phyloP scores from a whole-genome alignment of 106 monocot genomes.

The Amphibolis antarctica region DNA sequence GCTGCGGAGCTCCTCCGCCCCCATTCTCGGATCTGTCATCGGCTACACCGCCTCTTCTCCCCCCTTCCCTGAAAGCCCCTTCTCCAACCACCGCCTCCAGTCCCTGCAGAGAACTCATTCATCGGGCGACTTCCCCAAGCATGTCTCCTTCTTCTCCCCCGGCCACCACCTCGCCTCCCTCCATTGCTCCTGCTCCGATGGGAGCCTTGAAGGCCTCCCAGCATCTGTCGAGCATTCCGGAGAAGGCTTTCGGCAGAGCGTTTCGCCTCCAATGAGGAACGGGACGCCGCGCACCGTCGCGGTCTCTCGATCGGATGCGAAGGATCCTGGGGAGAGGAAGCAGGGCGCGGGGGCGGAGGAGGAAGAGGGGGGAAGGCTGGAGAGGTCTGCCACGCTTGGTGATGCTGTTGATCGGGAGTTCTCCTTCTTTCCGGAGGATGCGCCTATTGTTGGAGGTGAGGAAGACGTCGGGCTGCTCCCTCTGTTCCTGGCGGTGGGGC shows the following conservation, averaged over 20 bases:
- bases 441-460: neutral
- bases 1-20: slow-evolving; percentile 20
- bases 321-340: slow-evolving; percentile 2
- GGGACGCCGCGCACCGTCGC: neutral
- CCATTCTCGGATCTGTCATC: slow-evolving; percentile 10
- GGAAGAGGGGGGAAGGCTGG: slow-evolving; percentile 1
- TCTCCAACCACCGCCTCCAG: neutral
- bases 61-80: slow-evolving; percentile 4
- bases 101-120: slow-evolving; percentile 11
- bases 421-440: slow-evolving; percentile 8
- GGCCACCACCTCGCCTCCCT: neutral
- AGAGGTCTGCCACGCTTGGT: neutral
- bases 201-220: neutral
- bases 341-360: slow-evolving; percentile 15
- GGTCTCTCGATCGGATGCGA: slow-evolving; percentile 13
- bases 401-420: slow-evolving; percentile 12
- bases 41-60: neutral
- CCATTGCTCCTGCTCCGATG: slow-evolving; percentile 9
- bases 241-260: neutral
- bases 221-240: neutral
- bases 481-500: slow-evolving; percentile 12
- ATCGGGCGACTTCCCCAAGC: neutral
- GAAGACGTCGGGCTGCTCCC: neutral
- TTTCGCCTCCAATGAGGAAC: neutral
- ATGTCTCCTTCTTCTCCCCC: slow-evolving; percentile 2